phyloP scores from a whole-genome alignment of 1,139 yeast species.

The Petasospora fabianii region DNA sequence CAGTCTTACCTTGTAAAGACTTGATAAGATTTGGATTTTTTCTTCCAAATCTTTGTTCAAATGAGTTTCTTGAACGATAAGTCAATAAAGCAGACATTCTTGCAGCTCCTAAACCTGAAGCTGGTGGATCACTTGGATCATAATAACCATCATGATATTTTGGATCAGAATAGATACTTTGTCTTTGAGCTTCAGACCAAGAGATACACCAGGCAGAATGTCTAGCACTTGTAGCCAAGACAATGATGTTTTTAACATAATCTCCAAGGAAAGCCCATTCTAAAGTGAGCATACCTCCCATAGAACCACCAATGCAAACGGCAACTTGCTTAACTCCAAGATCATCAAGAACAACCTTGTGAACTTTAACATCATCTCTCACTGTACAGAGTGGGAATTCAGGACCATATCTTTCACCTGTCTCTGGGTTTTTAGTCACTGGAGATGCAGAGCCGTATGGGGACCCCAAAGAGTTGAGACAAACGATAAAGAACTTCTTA shows the following conservation, averaged over 20 bases:
- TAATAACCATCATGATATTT: slow-evolving; percentile 87
- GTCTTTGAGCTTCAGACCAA: slow-evolving; percentile 98
- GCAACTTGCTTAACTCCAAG: slow-evolving; percentile 76
- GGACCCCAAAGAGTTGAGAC: slow-evolving; percentile 88
- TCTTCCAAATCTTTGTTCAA: slow-evolving; percentile 87
- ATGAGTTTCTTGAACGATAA: slow-evolving; percentile 86
- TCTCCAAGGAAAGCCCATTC: slow-evolving; percentile 82
- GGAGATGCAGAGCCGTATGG: slow-evolving; percentile 98
- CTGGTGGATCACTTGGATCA: slow-evolving; percentile 71
- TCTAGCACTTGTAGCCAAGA: slow-evolving; percentile 90
- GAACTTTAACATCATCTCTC: slow-evolving; percentile 86
- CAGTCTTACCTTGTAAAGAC: slow-evolving; percentile 30
- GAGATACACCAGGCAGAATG: slow-evolving; percentile 98
- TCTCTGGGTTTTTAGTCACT: slow-evolving; percentile 66
- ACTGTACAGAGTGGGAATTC: slow-evolving; percentile 91
- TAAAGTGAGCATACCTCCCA: slow-evolving; percentile 98
- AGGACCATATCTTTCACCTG: slow-evolving; percentile 82
- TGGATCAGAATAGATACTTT: slow-evolving; percentile 92
- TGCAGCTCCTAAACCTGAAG: slow-evolving; percentile 88
- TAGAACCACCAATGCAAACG: slow-evolving; percentile 90
- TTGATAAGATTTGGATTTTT: slow-evolving; percentile 48
- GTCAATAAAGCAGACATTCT: slow-evolving; percentile 95
- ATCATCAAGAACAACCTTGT: slow-evolving; percentile 64
- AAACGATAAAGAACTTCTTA: slow-evolving; percentile 74
- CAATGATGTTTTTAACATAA: slow-evolving; percentile 70